Percentiles rank a stretch among this genome's conserved stretches.
Evolutionary conservation across 2,329 filamentous ascomycete genomes (phyloP).

Genomic region (Basipetospora sp.): DNA sequence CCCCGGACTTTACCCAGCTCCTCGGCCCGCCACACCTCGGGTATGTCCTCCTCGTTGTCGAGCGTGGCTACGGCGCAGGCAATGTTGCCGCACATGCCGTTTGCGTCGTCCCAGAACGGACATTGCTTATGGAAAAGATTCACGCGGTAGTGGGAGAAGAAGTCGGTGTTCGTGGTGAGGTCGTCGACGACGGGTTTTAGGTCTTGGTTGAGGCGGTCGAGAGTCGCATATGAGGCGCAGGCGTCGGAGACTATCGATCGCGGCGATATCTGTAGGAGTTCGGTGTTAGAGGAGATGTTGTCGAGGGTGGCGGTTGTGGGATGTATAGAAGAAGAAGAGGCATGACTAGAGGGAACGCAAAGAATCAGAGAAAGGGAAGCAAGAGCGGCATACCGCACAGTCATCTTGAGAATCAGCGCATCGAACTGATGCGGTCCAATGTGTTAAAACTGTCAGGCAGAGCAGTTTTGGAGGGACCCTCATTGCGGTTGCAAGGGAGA

Average conservation of each 20-base stretch:
- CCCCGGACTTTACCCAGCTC: slow-evolving; percentile 87
- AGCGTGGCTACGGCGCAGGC: slow-evolving; percentile 90
- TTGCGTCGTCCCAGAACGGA: slow-evolving; percentile 89
- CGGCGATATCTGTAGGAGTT: slow-evolving; percentile 58
- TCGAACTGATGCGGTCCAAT: slow-evolving; percentile 33
- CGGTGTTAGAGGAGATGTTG: slow-evolving; percentile 23
- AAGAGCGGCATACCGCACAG: slow-evolving; percentile 34
- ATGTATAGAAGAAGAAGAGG: slow-evolving; percentile 8
- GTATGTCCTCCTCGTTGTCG: slow-evolving; percentile 89
- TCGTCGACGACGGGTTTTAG: slow-evolving; percentile 65
- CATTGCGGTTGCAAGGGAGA: slow-evolving; percentile 26
- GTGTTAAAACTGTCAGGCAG: slow-evolving; percentile 40
- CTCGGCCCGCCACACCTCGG: slow-evolving; percentile 76
- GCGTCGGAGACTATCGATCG: slow-evolving; percentile 83
- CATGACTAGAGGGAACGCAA: slow-evolving; percentile 9
- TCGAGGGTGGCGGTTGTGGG: background rate
- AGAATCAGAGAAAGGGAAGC: slow-evolving; percentile 9
- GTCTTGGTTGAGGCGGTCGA: slow-evolving; percentile 68
- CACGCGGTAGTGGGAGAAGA: slow-evolving; percentile 93
- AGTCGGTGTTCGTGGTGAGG: slow-evolving; percentile 78
- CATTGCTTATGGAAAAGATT: slow-evolving; percentile 91
- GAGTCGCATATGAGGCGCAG: slow-evolving; percentile 81
- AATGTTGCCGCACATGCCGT: slow-evolving; percentile 90
- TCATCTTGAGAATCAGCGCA: slow-evolving; percentile 31
- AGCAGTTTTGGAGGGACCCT: slow-evolving; percentile 39